These are phyloP conservation scores for Hypoxylon sp. DNA, from an alignment of 2,329 filamentous ascomycete species.

Conservation along the genomic window DNA sequence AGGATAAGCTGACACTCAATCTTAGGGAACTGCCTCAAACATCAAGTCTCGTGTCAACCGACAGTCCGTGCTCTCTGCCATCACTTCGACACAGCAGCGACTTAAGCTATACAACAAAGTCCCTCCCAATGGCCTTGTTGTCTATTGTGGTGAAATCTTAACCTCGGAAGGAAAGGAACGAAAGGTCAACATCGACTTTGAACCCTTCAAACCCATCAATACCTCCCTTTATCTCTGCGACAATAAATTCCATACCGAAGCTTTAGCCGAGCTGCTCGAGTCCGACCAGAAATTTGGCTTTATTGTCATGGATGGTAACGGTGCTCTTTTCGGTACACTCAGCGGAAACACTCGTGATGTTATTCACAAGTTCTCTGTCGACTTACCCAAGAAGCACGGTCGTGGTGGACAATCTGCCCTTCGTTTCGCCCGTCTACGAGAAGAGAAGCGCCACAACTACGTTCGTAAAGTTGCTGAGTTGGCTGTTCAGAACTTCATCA, in stretches of 20 bases:
- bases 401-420: conserved; percentile 99
- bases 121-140: conserved; percentile 94
- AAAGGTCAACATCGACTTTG: conserved; percentile 99
- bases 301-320: conserved; percentile 99
- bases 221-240: conserved; percentile 99
- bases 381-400: conserved; percentile 99
- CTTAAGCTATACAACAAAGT: conserved; percentile 99
- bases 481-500: conserved; percentile 99
- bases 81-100: conserved; percentile 98
- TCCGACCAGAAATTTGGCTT: conserved; percentile 99
- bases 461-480: conserved; percentile 98
- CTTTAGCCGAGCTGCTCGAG: conserved; percentile 95
- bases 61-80: conserved; percentile 96
- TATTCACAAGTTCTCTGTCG: conserved; percentile 97
- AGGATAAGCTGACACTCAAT: conserved; percentile 48
- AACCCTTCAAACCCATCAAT: conserved; percentile 99
- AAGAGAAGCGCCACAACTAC: conserved; percentile 99
- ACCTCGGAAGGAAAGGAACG: conserved; percentile 98
- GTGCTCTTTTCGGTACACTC: conserved; percentile 94
- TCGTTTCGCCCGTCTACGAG: conserved; percentile 98
- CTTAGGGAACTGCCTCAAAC: conserved; percentile 94
- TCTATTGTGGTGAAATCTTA: conserved; percentile 99
- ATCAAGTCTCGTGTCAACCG: conserved; percentile 99
- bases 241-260: conserved; percentile 99
- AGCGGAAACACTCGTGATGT: conserved; percentile 98